These are phyloP conservation scores for Wickerhamomyces rabaulensis DNA, from an alignment of 805 yeast species.

Conservation along the genomic window DNA sequence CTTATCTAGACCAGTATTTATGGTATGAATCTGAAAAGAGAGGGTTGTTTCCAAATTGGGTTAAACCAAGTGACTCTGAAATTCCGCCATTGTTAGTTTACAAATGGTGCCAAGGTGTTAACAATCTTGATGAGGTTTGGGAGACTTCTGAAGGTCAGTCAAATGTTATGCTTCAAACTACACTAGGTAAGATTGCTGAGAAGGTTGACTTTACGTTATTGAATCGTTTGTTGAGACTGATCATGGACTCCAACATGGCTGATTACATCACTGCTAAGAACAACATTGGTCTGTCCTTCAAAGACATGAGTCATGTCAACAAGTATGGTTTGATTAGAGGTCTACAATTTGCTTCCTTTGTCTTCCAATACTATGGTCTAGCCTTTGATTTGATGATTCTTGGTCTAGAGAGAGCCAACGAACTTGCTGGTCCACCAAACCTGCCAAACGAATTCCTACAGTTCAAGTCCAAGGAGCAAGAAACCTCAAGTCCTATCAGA, in stretches of 20 bases:
- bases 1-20: slow-evolving; percentile 88
- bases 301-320: slow-evolving; percentile 93
- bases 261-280: slow-evolving; percentile 92
- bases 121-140: slow-evolving; percentile 78
- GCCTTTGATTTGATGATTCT: slow-evolving; percentile 74
- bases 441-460: slow-evolving; percentile 77
- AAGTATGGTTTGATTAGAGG: slow-evolving; percentile 87
- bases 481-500: slow-evolving; percentile 69
- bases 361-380: slow-evolving; percentile 86
- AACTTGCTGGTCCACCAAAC: slow-evolving; percentile 73
- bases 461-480: slow-evolving; percentile 53
- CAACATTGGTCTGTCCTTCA: slow-evolving; percentile 74
- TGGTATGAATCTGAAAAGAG: slow-evolving; percentile 95
- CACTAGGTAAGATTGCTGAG: slow-evolving; percentile 66
- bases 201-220: slow-evolving; percentile 84
- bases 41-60: slow-evolving; percentile 89
- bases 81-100: slow-evolving; percentile 88
- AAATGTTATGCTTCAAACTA: slow-evolving; percentile 79
- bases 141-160: slow-evolving; percentile 66
- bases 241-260: slow-evolving; percentile 87
- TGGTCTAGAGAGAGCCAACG: slow-evolving; percentile 83
- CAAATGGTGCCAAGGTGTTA: slow-evolving; percentile 92
- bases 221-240: slow-evolving; percentile 71
- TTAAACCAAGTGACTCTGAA: slow-evolving; percentile 91
- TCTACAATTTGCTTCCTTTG: slow-evolving; percentile 82